Percentiles rank a stretch among this genome's conserved stretches.
phyloP scores from a whole-genome alignment of 208 protist genomes.

The Crithidia sp. region DNA sequence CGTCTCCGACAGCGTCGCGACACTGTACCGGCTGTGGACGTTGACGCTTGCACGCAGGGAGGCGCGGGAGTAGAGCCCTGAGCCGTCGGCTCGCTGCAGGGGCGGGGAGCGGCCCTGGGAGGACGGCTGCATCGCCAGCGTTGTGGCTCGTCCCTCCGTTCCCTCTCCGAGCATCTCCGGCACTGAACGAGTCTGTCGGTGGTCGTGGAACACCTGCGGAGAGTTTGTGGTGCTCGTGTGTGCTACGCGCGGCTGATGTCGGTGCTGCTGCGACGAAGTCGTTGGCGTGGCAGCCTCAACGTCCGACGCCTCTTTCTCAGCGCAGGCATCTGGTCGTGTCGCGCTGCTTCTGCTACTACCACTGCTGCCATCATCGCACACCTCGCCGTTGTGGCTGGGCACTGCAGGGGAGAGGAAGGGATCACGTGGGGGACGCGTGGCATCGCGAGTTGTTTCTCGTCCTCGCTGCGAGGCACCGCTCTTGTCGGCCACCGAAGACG shows the following conservation, averaged over 20 bases:
- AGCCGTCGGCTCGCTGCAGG: neutral
- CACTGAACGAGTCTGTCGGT: slow-evolving; percentile 1
- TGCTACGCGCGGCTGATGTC: neutral
- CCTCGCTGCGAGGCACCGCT: neutral
- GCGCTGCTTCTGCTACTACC: neutral
- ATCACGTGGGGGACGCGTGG: no score
- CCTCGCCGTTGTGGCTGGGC: neutral
- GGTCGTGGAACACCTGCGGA: neutral
- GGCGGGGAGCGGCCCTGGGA: slow-evolving; percentile 3
- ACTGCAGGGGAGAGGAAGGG: neutral
- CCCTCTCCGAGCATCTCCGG: neutral
- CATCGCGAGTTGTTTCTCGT: neutral
- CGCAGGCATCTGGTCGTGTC: neutral
- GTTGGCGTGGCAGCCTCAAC: slow-evolving; percentile 34
- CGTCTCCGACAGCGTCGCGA: slow-evolving; percentile 56
- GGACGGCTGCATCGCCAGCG: neutral
- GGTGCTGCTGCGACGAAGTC: slow-evolving; percentile 14
- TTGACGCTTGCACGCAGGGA: neutral
- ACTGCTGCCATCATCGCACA: no score
- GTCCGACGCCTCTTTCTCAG: slow-evolving; percentile 1
- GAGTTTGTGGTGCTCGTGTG: neutral
- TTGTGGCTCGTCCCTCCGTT: neutral
- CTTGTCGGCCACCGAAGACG: neutral
- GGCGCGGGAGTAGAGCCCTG: neutral
- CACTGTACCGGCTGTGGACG: neutral